A percentile compares a stretch with the other conserved stretches of the same genome.
Conservation (phyloP, 495 filamentous ascomycete species). For the Penicillium tannophilum region DNA sequence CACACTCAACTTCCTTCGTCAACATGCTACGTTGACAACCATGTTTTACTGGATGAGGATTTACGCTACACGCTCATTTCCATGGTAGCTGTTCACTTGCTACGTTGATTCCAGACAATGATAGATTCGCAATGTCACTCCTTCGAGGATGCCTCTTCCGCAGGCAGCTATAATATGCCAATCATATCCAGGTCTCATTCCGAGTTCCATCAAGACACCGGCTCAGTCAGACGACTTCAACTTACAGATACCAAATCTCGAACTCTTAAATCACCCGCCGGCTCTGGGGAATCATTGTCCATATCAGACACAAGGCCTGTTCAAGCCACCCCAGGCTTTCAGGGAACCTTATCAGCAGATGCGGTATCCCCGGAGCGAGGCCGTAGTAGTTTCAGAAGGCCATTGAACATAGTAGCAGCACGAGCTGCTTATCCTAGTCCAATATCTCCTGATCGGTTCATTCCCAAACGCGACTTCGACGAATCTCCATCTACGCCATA, state of each 20-base stretch:
- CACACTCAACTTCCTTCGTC: constrained; percentile 3
- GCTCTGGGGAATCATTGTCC: constrained; percentile 18
- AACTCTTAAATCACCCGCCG: constrained; percentile 19
- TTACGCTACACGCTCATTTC: constrained; percentile 27
- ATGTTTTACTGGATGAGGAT: neutral
- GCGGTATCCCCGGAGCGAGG: constrained; percentile 18
- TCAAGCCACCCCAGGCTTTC: constrained; percentile 3
- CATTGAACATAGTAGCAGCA: constrained; percentile 1
- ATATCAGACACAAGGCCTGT: constrained; percentile 2
- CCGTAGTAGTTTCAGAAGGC: constrained; percentile 16
- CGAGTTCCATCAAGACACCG: constrained; percentile 13
- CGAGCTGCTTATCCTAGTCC: constrained; percentile 20
- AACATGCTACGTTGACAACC: neutral
- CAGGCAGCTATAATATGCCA: constrained; percentile 13
- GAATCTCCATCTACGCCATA: constrained; percentile 56
- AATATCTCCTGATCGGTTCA: constrained; percentile 66
- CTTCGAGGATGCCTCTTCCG: constrained; percentile 24
- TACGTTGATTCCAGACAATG: constrained; percentile 20
- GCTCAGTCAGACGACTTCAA: constrained; percentile 18
- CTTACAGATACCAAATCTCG: constrained; percentile 25
- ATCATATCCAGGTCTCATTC: constrained; percentile 17
- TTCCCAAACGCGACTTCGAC: constrained; percentile 55
- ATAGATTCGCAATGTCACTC: constrained; percentile 30
- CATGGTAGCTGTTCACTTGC: constrained; percentile 4
- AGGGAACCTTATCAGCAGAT: constrained; percentile 16